Conservation (phyloP, 495 filamentous ascomycete genomes). For the Annulohypoxylon maeteangense region DNA sequence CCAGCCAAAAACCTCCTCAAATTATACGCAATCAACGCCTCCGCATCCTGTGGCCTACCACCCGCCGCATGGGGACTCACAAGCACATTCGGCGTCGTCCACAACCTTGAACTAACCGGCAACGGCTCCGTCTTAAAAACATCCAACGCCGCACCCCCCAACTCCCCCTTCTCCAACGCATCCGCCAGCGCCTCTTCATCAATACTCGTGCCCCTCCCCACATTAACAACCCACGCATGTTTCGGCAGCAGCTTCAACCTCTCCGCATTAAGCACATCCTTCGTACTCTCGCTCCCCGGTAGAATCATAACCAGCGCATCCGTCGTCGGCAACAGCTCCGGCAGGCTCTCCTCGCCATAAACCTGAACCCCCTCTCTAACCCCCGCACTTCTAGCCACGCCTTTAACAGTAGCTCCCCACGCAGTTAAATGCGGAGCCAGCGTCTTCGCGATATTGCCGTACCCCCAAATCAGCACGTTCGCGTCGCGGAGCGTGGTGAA, state of each 20-base stretch:
- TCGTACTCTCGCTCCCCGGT: constrained; percentile 72
- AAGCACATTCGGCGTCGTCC: constrained; percentile 52
- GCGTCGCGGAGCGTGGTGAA: constrained; percentile 68
- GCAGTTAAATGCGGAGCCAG: constrained; percentile 74
- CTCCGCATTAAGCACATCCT: constrained; percentile 72
- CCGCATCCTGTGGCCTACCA: constrained; percentile 64
- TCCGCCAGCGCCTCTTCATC: constrained; percentile 82
- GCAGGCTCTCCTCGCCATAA: constrained; percentile 54
- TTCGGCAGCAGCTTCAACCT: constrained; percentile 78
- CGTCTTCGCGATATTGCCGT: constrained; percentile 86
- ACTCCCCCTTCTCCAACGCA: constrained; percentile 73
- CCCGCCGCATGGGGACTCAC: constrained; percentile 61
- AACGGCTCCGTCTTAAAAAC: constrained; percentile 83
- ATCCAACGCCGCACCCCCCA: constrained; percentile 76
- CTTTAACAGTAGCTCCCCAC: constrained; percentile 58
- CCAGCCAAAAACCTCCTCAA: constrained; percentile 62
- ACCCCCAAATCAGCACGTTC: constrained; percentile 72
- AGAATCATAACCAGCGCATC: constrained; percentile 84
- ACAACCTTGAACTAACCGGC: constrained; percentile 52
- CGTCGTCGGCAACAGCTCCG: constrained; percentile 70
- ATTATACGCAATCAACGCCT: constrained; percentile 65
- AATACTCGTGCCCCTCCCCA: constrained; percentile 80
- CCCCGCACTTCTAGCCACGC: constrained; percentile 62
- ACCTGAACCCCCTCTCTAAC: constrained; percentile 68
- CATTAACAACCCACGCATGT: constrained; percentile 84